These are phyloP conservation scores for Iberis pinnata DNA, from an alignment of 345 rosid genomes.

Conservation along the genomic window DNA sequence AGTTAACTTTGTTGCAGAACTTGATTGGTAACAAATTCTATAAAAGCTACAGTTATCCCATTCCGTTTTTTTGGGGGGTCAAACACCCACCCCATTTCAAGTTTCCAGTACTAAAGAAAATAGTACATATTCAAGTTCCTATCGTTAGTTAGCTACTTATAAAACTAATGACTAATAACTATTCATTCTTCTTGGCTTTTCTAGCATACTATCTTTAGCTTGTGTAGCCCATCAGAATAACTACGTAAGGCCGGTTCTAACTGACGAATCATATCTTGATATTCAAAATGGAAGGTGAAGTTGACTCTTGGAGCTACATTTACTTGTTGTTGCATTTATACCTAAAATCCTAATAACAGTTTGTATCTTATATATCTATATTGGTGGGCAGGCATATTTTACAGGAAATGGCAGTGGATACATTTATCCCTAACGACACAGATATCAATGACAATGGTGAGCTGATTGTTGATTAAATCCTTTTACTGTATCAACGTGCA, in stretches of 20 bases:
- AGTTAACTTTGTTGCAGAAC: slow-evolving; percentile 77
- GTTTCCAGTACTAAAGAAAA: slow-evolving; percentile 1
- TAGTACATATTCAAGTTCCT: neutral
- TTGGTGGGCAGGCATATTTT: slow-evolving; percentile 66
- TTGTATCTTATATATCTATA: neutral
- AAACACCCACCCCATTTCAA: neutral
- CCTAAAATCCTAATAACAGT: neutral
- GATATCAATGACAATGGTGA: slow-evolving; percentile 56
- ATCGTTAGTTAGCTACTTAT: slow-evolving; percentile 9
- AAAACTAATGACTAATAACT: slow-evolving; percentile 2
- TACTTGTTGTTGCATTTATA: slow-evolving; percentile 13
- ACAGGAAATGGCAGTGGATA: slow-evolving; percentile 97
- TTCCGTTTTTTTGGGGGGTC: neutral
- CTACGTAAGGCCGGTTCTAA: slow-evolving; percentile 80
- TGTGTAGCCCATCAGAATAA: slow-evolving; percentile 85
- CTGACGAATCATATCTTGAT: slow-evolving; percentile 59
- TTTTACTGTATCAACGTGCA: slow-evolving; percentile 8
- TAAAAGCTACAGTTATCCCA: slow-evolving; percentile 4
- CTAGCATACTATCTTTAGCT: slow-evolving; percentile 76
- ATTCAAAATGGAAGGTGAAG: slow-evolving; percentile 80
- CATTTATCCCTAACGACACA: slow-evolving; percentile 92
- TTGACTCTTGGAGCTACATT: slow-evolving; percentile 10
- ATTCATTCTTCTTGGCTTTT: slow-evolving; percentile 13
- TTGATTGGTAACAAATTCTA: slow-evolving; percentile 69
- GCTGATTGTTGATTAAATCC: slow-evolving; percentile 13